A percentile compares a stretch with the other conserved stretches of the same genome.
Conservation (phyloP, 768 basidiomycete genomes). For the Tricholoma terreum region DNA sequence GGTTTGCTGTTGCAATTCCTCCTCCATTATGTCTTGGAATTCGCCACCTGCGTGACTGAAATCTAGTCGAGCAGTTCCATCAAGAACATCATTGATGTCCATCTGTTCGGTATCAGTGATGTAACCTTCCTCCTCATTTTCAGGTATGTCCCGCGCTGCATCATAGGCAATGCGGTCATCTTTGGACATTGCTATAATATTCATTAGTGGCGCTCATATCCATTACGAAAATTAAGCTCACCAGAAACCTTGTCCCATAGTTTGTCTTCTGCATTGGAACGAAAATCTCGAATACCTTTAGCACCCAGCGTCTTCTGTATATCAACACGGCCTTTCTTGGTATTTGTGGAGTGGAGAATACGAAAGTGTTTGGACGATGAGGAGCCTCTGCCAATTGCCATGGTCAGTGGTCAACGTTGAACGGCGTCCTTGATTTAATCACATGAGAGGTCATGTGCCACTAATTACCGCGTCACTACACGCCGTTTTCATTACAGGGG, state of each 20-base stretch:
- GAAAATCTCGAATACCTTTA: neutral
- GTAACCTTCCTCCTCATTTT: neutral
- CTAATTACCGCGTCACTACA: too few species aligned
- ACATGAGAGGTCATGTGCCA: neutral
- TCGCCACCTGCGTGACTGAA: conserved; percentile 6
- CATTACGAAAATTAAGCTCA: neutral
- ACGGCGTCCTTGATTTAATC: too few species aligned
- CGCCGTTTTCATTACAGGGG: too few species aligned
- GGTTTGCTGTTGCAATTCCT: neutral
- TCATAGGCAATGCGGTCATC: neutral
- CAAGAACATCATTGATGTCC: neutral
- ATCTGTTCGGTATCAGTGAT: neutral
- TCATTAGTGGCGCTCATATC: neutral
- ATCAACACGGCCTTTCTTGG: neutral
- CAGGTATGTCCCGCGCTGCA: neutral
- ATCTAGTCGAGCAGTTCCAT: neutral
- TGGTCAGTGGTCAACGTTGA: neutral
- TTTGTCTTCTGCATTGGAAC: neutral
- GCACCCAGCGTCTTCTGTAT: neutral
- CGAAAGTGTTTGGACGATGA: neutral
- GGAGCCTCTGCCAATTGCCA: neutral
- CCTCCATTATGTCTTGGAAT: conserved; percentile 3
- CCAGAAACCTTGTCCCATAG: neutral
- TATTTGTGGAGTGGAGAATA: neutral
- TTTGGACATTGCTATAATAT: neutral